phyloP scores from a whole-genome alignment of 1,139 yeast genomes.

The Suhomyces terraborum region DNA sequence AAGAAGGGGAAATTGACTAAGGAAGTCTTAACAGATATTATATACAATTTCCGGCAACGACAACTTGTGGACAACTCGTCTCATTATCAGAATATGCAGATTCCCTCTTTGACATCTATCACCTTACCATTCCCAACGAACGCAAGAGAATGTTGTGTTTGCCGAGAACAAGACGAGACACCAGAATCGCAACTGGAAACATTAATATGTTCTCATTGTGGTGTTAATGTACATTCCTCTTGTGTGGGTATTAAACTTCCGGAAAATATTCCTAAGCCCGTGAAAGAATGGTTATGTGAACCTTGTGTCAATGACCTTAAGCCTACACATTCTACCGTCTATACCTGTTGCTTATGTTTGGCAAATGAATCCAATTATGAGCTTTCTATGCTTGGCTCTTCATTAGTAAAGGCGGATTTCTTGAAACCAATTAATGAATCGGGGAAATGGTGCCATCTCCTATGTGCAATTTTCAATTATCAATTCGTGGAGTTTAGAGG shows the following conservation, averaged over 20 bases:
- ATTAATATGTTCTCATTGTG: conserved; percentile 68
- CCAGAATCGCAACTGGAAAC: conserved; percentile 29
- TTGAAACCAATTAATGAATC: conserved; percentile 64
- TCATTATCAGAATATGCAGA: conserved; percentile 24
- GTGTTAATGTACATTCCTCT: conserved; percentile 65
- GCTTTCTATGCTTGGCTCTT: conserved; percentile 43
- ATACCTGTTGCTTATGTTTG: conserved; percentile 69
- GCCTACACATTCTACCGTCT: conserved; percentile 59
- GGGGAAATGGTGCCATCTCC: conserved; percentile 79
- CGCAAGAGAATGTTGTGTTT: conserved; percentile 55
- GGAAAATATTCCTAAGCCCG: conserved; percentile 26
- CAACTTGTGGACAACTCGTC: conserved; percentile 29
- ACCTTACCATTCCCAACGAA: conserved; percentile 28
- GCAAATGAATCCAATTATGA: conserved; percentile 53
- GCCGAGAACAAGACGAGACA: conserved; percentile 44
- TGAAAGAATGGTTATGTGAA: conserved; percentile 76
- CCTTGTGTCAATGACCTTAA: conserved; percentile 71
- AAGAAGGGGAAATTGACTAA: conserved; percentile 6
- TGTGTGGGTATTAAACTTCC: conserved; percentile 62
- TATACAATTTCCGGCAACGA: conserved; percentile 12
- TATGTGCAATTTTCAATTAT: conserved; percentile 64
- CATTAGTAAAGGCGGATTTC: conserved; percentile 57
- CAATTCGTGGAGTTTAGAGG: conserved; percentile 25
- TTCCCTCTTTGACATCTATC: conserved; percentile 24
- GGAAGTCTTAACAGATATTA: conserved; percentile 9